A percentile compares a stretch with the other conserved stretches of the same genome.
phyloP scores from a whole-genome alignment of 1,284 basidiomycete species.

The Clitocybe nebularis region DNA sequence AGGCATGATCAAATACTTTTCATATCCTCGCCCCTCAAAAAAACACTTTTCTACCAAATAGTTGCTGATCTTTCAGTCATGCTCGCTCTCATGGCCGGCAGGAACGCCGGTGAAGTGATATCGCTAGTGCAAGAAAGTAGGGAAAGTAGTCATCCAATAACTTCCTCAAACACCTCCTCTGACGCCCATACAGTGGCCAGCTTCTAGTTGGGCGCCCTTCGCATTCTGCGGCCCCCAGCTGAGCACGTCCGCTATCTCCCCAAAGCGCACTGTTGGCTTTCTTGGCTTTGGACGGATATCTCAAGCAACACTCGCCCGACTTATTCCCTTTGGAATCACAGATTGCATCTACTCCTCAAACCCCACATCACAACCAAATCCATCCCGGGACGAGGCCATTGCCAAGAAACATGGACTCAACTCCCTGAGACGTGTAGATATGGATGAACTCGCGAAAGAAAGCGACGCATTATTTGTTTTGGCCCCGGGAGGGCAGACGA shows the following conservation, averaged over 20 bases:
- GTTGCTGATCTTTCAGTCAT: slow-evolving; percentile 88
- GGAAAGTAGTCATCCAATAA: slow-evolving; percentile 34
- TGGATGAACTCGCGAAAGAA: slow-evolving; percentile 65
- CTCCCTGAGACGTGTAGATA: slow-evolving; percentile 56
- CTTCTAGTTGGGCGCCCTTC: slow-evolving; percentile 79
- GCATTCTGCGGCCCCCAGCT: slow-evolving; percentile 77
- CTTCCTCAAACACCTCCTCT: background rate
- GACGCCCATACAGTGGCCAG: slow-evolving; percentile 61
- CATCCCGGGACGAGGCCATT: slow-evolving; percentile 51
- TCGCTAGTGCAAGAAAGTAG: slow-evolving; percentile 64
- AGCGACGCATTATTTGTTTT: slow-evolving; percentile 84
- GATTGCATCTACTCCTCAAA: slow-evolving; percentile 64
- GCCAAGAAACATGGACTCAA: slow-evolving; percentile 42
- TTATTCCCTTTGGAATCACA: slow-evolving; percentile 75
- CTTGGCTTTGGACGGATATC: slow-evolving; percentile 93
- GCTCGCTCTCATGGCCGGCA: slow-evolving; percentile 87
- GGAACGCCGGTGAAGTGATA: slow-evolving; percentile 68
- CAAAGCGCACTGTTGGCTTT: slow-evolving; percentile 76
- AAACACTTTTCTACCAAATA: slow-evolving; percentile 20
- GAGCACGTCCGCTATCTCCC: slow-evolving; percentile 48
- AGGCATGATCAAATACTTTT: slow-evolving; percentile 39
- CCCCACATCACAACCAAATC: slow-evolving; percentile 42
- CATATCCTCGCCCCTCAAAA: background rate
- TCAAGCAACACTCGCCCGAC: slow-evolving; percentile 72
- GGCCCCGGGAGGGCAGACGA: slow-evolving; percentile 72